These are phyloP conservation scores for Phyllosticta ampelicida DNA, from an alignment of 2,329 filamentous ascomycete genomes.

Conservation along the genomic window DNA sequence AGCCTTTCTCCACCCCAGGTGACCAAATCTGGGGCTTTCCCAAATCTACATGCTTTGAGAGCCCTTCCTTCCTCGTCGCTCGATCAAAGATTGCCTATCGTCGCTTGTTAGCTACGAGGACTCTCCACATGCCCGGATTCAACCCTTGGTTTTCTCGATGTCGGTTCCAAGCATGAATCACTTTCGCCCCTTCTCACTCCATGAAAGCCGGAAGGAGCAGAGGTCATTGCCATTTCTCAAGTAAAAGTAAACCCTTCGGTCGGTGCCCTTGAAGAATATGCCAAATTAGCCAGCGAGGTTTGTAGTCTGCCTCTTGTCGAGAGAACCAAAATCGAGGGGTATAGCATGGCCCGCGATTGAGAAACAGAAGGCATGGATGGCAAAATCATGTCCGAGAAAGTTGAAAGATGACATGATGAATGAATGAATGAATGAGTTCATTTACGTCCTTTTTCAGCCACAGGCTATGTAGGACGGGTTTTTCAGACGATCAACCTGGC, in stretches of 20 bases:
- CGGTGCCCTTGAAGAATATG: conserved; percentile 44
- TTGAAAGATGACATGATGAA: neutral
- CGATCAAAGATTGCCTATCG: conserved; percentile 42
- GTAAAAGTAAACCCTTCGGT: conserved; percentile 45
- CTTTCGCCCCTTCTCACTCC: conserved; percentile 38
- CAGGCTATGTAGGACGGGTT: too few relatives aligned
- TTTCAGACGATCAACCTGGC: too few relatives aligned
- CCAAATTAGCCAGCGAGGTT: conserved; percentile 42
- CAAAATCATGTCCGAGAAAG: neutral
- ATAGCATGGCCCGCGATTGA: neutral
- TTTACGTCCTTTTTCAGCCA: too few relatives aligned
- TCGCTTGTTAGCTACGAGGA: conserved; percentile 1
- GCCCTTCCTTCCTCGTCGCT: conserved; percentile 41
- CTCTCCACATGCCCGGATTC: neutral
- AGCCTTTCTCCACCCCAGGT: conserved; percentile 41
- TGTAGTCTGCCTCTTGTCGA: conserved; percentile 20
- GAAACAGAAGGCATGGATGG: neutral
- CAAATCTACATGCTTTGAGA: conserved; percentile 45
- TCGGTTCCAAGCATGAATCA: conserved; percentile 49
- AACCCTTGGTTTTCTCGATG: conserved; percentile 34
- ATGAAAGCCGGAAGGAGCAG: conserved; percentile 41
- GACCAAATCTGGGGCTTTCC: conserved; percentile 42
- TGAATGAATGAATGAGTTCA: neutral
- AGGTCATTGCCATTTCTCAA: conserved; percentile 43
- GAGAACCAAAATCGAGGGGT: neutral